Conservation (phyloP, 2,329 filamentous ascomycete genomes). For the Fusarium bulbicola region DNA sequence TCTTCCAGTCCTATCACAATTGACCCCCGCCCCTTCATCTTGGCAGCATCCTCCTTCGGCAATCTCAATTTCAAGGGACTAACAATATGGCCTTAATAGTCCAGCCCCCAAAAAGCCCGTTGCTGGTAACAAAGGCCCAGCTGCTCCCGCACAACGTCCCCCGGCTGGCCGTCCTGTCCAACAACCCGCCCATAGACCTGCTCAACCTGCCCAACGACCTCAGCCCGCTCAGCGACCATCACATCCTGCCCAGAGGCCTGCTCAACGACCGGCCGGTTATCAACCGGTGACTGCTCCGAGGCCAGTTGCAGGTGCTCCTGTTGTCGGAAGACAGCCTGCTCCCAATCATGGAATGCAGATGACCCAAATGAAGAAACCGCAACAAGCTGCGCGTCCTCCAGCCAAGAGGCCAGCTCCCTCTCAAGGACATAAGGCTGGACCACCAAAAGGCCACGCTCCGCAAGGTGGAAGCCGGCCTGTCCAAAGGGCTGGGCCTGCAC, state of each 20-base stretch:
- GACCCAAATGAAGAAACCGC: slow-evolving; percentile 3
- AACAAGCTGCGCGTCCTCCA: slow-evolving; percentile 1
- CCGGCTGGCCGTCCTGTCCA: neutral
- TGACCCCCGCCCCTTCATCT: neutral
- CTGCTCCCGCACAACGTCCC: neutral
- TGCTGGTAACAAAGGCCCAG: neutral
- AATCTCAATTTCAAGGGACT: neutral
- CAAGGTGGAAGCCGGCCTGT: neutral
- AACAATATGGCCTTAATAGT: neutral
- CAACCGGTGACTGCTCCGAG: slow-evolving; percentile 6
- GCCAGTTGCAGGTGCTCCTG: neutral
- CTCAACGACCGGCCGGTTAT: neutral
- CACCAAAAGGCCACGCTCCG: neutral
- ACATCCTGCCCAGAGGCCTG: neutral
- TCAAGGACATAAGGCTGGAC: neutral
- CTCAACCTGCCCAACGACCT: neutral
- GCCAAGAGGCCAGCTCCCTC: neutral
- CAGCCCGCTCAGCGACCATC: neutral
- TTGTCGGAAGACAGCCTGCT: slow-evolving; percentile 16
- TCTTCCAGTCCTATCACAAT: neutral
- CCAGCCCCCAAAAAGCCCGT: neutral
- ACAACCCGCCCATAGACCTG: neutral
- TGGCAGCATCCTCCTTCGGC: neutral
- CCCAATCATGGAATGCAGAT: slow-evolving; percentile 22
- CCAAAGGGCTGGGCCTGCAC: neutral